phyloP scores from a whole-genome alignment of 441 rosid species.

The Metrosideros polymorpha region DNA sequence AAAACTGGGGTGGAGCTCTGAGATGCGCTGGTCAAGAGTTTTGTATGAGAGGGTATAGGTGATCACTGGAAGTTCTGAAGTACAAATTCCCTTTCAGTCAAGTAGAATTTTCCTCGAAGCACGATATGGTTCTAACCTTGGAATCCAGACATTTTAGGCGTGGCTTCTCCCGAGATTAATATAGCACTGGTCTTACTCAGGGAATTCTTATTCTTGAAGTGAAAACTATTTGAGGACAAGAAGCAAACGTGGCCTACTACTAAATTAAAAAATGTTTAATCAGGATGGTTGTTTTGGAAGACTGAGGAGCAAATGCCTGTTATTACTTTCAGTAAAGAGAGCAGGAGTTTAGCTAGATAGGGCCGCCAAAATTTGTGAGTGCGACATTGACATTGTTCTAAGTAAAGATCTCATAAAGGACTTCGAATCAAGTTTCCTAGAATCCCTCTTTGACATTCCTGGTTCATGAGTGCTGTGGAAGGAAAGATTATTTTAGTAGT shows the following conservation, averaged over 20 bases:
- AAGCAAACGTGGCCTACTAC: background rate
- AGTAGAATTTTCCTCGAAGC: background rate
- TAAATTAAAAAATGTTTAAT: background rate
- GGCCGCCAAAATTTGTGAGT: background rate
- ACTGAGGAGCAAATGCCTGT: background rate
- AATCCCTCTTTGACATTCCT: background rate
- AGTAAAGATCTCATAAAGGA: background rate
- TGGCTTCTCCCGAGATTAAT: background rate
- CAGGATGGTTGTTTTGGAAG: background rate
- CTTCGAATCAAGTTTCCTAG: background rate
- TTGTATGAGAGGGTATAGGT: background rate
- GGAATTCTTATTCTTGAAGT: background rate
- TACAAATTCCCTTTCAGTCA: background rate
- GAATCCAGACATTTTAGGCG: background rate
- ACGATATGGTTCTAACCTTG: background rate
- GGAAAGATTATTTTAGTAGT: background rate
- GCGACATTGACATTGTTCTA: background rate
- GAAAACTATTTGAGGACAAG: background rate
- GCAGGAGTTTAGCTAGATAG: background rate
- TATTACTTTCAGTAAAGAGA: background rate
- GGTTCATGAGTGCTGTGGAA: background rate
- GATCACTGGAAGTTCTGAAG: background rate
- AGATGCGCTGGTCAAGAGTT: background rate
- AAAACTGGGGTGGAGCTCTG: background rate
- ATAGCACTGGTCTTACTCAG: background rate